A percentile compares a stretch with the other conserved stretches of the same genome.
Conservation (phyloP, 805 yeast species). For the Kregervanrija pseudodelftensis region DNA sequence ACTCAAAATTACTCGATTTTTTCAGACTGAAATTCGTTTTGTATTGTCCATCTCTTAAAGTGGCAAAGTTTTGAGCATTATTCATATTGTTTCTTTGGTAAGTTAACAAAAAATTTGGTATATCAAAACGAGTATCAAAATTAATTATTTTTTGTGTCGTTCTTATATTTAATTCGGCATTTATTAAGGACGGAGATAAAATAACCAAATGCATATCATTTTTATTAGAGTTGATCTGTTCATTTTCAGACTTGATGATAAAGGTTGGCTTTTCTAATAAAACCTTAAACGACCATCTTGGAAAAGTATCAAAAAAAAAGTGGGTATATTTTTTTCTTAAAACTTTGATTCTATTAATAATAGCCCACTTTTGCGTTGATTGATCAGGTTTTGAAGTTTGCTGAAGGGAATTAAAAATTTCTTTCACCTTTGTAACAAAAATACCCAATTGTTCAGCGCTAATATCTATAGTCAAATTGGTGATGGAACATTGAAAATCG, state of each 20-base stretch:
- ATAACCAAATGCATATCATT: constrained; percentile 15
- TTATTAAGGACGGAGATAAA: constrained; percentile 17
- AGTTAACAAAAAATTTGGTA: constrained; percentile 15
- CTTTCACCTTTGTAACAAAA: constrained; percentile 14
- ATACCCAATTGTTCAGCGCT: constrained; percentile 33
- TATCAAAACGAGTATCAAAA: constrained; percentile 12
- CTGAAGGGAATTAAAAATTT: not conserved
- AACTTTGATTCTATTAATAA: no score
- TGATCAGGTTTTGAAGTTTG: constrained; percentile 1
- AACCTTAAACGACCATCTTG: constrained; percentile 18
- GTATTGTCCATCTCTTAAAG: constrained; percentile 13
- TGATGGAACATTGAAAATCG: constrained; percentile 31
- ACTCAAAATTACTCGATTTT: constrained; percentile 13
- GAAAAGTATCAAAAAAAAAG: constrained; percentile 9
- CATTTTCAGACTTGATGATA: constrained; percentile 16
- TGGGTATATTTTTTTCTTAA: not conserved
- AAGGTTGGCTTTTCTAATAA: constrained; percentile 23
- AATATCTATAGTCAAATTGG: constrained; percentile 39
- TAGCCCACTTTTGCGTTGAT: not conserved
- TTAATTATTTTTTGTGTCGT: constrained; percentile 3
- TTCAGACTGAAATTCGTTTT: constrained; percentile 19
- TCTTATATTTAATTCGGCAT: constrained; percentile 11
- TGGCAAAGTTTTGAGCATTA: constrained; percentile 2
- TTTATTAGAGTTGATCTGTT: not conserved
- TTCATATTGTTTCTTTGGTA: constrained; percentile 14